These are phyloP conservation scores for Haplosporangium sp. DNA, from an alignment of 371 early-diverging fungal species.

Conservation along the genomic window DNA sequence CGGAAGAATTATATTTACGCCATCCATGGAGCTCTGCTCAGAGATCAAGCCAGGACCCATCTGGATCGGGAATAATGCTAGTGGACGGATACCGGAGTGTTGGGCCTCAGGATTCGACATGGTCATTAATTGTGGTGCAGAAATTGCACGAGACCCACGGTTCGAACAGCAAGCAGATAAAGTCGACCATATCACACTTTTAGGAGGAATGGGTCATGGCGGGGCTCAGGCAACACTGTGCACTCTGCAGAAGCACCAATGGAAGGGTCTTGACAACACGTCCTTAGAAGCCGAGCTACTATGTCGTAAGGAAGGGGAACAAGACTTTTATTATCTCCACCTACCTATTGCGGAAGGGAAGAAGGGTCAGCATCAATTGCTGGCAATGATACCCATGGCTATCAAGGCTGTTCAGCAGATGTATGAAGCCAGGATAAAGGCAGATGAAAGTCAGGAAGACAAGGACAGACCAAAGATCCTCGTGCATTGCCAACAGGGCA, in stretches of 20 bases:
- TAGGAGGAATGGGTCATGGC: slow-evolving; percentile 17
- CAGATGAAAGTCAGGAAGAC: slow-evolving; percentile 1
- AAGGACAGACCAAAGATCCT: slow-evolving; percentile 22
- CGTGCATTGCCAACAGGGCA: slow-evolving; percentile 55
- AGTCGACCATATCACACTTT: not conserved
- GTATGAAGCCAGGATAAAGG: slow-evolving; percentile 45
- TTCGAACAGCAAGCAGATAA: slow-evolving; percentile 14
- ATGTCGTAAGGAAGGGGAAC: slow-evolving; percentile 43
- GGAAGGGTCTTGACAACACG: not conserved
- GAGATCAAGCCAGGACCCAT: slow-evolving; percentile 44
- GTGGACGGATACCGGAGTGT: slow-evolving; percentile 42
- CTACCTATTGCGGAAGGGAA: slow-evolving; percentile 80
- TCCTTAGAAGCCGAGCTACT: slow-evolving; percentile 36
- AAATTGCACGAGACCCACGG: slow-evolving; percentile 34
- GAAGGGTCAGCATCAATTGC: slow-evolving; percentile 72
- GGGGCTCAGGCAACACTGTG: slow-evolving; percentile 40
- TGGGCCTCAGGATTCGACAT: slow-evolving; percentile 50
- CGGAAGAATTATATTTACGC: slow-evolving; percentile 18
- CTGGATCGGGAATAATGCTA: slow-evolving; percentile 51
- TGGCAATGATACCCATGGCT: slow-evolving; percentile 65
- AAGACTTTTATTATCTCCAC: slow-evolving; percentile 61
- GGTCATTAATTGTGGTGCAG: slow-evolving; percentile 53
- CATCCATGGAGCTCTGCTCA: slow-evolving; percentile 48
- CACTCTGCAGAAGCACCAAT: slow-evolving; percentile 21
- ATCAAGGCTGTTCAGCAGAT: slow-evolving; percentile 58